A percentile compares a stretch with the other conserved stretches of the same genome.
Evolutionary conservation across 2,329 filamentous ascomycete genomes (phyloP).

Genomic region (Berkeleyomyces rouxiae): DNA sequence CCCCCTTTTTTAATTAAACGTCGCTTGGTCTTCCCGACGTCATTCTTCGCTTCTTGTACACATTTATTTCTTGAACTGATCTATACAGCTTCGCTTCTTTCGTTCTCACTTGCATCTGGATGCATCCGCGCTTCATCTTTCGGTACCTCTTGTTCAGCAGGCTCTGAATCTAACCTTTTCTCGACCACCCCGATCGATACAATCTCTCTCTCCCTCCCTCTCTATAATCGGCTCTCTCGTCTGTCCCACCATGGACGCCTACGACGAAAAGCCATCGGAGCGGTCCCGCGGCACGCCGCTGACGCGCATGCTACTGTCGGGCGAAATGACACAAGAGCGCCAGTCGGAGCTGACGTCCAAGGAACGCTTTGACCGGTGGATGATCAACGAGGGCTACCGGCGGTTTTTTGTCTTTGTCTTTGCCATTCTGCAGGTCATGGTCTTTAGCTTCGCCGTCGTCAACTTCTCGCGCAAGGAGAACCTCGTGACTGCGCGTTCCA

Average conservation of each 20-base stretch:
- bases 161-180: conserved; percentile 29
- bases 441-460: conserved; percentile 66
- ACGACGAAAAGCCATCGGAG: conserved; percentile 31
- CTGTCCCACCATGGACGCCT: conserved; percentile 6
- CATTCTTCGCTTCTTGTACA: conserved; percentile 2
- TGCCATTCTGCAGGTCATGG: conserved; percentile 53
- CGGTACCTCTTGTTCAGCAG: conserved; percentile 30
- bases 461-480: conserved; percentile 68
- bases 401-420: conserved; percentile 66
- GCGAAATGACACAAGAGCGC: conserved; percentile 61
- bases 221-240: neutral
- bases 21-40: conserved; percentile 18
- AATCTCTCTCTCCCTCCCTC: neutral
- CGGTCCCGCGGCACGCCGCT: conserved; percentile 69
- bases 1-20: conserved; percentile 1
- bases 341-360: conserved; percentile 49
- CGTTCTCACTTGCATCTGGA: conserved; percentile 1
- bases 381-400: conserved; percentile 76
- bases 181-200: neutral
- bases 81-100: conserved; percentile 16
- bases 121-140: conserved; percentile 13
- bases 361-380: conserved; percentile 70
- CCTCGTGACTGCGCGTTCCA: conserved; percentile 45
- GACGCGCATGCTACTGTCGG: conserved; percentile 66
- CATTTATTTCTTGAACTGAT: neutral